Conservation (phyloP, 2,329 filamentous ascomycete genomes). For the Diaporthe longicolla region DNA sequence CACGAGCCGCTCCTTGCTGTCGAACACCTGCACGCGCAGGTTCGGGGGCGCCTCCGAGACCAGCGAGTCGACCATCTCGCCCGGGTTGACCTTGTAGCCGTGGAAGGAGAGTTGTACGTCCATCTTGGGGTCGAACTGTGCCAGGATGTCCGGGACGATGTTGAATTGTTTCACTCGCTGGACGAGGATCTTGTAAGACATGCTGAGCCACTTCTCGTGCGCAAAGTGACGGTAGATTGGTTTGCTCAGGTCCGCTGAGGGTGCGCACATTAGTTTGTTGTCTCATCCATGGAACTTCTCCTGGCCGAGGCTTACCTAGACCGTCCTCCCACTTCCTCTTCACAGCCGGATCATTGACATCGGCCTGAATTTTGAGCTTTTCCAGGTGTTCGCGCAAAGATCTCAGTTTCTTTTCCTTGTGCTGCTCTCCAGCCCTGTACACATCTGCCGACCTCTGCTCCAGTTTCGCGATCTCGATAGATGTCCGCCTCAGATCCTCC, state of each 20-base stretch:
- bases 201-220: constrained; percentile 87
- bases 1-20: constrained; percentile 84
- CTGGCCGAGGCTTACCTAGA: constrained; percentile 70
- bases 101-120: constrained; percentile 89
- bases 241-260: constrained; percentile 92
- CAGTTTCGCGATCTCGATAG: constrained; percentile 77
- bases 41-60: constrained; percentile 81
- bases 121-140: constrained; percentile 81
- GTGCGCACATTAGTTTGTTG: constrained; percentile 23
- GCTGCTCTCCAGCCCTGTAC: constrained; percentile 72
- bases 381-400: constrained; percentile 82
- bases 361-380: constrained; percentile 86
- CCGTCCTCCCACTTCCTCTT: constrained; percentile 97
- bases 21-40: constrained; percentile 87
- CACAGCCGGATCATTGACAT: constrained; percentile 94
- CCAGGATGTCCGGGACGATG: constrained; percentile 89
- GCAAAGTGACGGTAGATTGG: constrained; percentile 95
- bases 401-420: constrained; percentile 76
- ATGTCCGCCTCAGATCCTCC: constrained; percentile 76
- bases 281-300: neutral
- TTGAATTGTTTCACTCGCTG: constrained; percentile 91
- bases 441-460: constrained; percentile 70
- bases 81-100: constrained; percentile 77
- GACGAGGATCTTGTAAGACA: constrained; percentile 82
- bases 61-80: constrained; percentile 81